phyloP scores from a whole-genome alignment of 805 yeast species.

The Monosporozyma unispora region DNA sequence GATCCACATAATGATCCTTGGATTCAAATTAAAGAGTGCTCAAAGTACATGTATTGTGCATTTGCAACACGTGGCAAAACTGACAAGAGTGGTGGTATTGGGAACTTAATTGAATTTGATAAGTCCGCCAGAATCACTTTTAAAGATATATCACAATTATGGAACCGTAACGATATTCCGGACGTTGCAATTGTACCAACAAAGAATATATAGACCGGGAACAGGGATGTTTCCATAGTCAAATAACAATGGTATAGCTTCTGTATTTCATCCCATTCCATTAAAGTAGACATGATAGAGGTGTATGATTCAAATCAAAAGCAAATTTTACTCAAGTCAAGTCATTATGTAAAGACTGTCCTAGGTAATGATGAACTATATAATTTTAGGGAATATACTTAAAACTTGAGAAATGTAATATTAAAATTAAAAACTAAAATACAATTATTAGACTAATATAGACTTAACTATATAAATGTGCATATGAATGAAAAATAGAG shows the following conservation, averaged over 20 bases:
- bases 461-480: neutral
- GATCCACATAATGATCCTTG: constrained; percentile 17
- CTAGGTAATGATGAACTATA: too few species aligned
- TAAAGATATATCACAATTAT: constrained; percentile 14
- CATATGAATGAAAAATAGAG: neutral
- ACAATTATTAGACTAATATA: neutral
- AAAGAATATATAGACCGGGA: neutral
- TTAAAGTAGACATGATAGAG: neutral
- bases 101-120: constrained; percentile 5
- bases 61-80: constrained; percentile 2
- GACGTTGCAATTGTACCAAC: neutral
- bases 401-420: neutral
- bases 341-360: too few species aligned
- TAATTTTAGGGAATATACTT: too few species aligned
- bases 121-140: constrained; percentile 31
- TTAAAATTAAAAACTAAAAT: neutral
- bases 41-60: constrained; percentile 25
- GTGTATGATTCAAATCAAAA: too few species aligned
- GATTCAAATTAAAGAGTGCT: constrained; percentile 26
- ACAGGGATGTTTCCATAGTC: too few species aligned
- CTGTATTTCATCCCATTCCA: neutral
- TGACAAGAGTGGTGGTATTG: constrained; percentile 3
- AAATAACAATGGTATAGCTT: neutral
- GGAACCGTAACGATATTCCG: constrained; percentile 4
- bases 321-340: too few species aligned